Evolutionary conservation across 805 yeast species (phyloP), one percentile per base, ranked within the genome.

Genomic region (Candida quercuum): DNA sequence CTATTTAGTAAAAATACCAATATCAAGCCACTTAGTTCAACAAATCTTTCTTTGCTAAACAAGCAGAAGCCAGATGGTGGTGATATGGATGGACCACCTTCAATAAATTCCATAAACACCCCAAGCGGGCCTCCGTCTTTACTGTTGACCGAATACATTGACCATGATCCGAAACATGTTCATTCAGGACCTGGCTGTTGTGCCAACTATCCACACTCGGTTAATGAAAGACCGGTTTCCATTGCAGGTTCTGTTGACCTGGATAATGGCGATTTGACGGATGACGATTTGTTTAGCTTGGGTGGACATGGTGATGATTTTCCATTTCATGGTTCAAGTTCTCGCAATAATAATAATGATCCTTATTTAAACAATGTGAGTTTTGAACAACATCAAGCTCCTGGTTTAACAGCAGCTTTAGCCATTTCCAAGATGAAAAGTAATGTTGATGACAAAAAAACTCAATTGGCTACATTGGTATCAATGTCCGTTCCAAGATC

Each of bases 401-500:
- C 88, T 0, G 88, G 87, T 6, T 75, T 86, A 3, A 79, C 81
- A 2, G 87, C 88, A 4, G 77, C 77, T 3, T 67, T 76, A 29
- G 78, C 81, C 1, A 59, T 76, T 35, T 76, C 76, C 15, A 77
- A 81, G 23, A 76, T 81, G 66, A 69, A 71, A 42, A 63, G 61
- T 14, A 41, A 38, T 11, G 17, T 19, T 2, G 35, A 34, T 21
- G 45, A 47, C 34, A 61, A 68, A 43, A 65, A 69, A 32, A 50
- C 69, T 32, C 72, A 71, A 48, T 54, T 76, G 35, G 76, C 81
- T 1, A 70, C 71, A 17, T 56, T 76, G 20, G 87, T 83, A 5
- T 86, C 91, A 0, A 70, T 82, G 42, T 74, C 91, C 0, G 72
- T 81, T 9, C 93, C 91, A 6, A 64, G 93, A 52, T 74, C 84